phyloP scores from a whole-genome alignment of 2,329 filamentous ascomycete species.

The Exophiala spinifera region DNA sequence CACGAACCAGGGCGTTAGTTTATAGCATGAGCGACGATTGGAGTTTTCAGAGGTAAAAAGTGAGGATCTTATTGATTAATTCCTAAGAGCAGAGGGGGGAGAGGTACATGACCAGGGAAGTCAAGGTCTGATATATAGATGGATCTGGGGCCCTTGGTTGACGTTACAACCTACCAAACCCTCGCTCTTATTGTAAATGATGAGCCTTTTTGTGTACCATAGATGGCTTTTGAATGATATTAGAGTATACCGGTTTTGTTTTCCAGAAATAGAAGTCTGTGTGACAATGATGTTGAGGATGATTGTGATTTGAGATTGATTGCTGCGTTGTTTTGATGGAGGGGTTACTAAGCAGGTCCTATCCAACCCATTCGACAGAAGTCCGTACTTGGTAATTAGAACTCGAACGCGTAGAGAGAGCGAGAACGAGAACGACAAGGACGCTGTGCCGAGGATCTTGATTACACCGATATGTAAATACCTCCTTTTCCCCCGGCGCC shows the following conservation, averaged over 20 bases:
- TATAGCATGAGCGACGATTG: constrained; percentile 22
- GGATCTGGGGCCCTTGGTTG: background rate
- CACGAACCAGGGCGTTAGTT: constrained; percentile 13
- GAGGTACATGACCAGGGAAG: background rate
- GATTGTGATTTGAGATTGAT: no score
- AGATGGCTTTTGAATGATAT: constrained; percentile 9
- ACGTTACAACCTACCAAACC: background rate
- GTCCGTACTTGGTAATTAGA: no score
- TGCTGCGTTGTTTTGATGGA: no score
- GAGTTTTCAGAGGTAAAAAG: constrained; percentile 19
- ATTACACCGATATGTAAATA: no score
- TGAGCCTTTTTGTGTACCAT: constrained; percentile 14
- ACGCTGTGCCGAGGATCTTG: no score
- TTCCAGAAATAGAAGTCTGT: background rate
- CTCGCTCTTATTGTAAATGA: background rate
- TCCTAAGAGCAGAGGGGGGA: background rate
- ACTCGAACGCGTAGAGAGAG: no score
- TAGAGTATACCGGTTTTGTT: background rate
- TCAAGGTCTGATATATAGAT: background rate
- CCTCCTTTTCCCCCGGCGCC: no score
- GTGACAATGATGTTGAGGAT: background rate
- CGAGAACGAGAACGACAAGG: no score
- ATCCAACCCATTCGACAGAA: no score
- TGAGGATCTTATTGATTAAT: constrained; percentile 19
- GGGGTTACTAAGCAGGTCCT: no score